Conservation (phyloP, 768 basidiomycete genomes). For the Collybia sordida region DNA sequence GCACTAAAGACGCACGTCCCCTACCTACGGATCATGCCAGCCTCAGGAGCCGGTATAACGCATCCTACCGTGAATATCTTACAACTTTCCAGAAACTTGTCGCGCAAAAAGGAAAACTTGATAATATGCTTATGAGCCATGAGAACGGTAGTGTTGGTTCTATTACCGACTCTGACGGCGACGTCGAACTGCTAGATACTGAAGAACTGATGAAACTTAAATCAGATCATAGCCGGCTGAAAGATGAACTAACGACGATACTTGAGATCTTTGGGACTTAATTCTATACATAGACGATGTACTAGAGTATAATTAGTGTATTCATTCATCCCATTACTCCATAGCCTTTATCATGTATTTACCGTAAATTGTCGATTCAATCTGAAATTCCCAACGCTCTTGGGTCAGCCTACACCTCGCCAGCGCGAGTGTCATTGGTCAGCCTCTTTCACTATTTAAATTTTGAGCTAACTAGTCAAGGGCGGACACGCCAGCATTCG, state of each 20-base stretch:
- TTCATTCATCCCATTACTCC: too few relatives aligned
- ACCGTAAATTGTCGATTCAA: too few relatives aligned
- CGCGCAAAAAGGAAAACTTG: constrained; percentile 50
- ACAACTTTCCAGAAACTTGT: constrained; percentile 43
- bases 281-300: background rate
- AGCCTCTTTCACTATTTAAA: too few relatives aligned
- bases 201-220: constrained; percentile 51
- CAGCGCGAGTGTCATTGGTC: too few relatives aligned
- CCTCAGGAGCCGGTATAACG: constrained; percentile 53
- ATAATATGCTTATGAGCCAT: constrained; percentile 45
- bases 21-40: constrained; percentile 48
- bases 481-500: too few relatives aligned
- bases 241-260: constrained; percentile 56
- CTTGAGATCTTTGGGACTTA: constrained; percentile 28
- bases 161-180: constrained; percentile 52
- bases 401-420: too few relatives aligned
- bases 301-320: background rate
- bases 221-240: constrained; percentile 42
- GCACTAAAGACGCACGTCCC: constrained; percentile 27
- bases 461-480: too few relatives aligned
- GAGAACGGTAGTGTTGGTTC: constrained; percentile 32
- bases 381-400: too few relatives aligned
- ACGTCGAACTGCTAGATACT: constrained; percentile 50
- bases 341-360: too few relatives aligned
- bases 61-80: constrained; percentile 53